These are phyloP conservation scores for Cynanchum wilfordii DNA, from an alignment of 257 asterid genomes.

Conservation along the genomic window DNA sequence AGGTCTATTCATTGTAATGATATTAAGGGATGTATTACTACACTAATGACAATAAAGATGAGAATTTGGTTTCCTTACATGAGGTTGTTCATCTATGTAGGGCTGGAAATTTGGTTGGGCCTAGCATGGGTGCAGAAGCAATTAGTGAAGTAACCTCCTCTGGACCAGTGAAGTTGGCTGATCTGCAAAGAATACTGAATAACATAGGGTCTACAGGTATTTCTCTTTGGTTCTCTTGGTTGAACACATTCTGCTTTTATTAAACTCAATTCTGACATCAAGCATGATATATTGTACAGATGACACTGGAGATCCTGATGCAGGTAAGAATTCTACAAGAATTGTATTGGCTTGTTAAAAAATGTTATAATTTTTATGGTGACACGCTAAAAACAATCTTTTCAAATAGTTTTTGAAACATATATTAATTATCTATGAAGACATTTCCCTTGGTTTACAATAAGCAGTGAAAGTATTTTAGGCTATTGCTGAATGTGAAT, in stretches of 20 bases:
- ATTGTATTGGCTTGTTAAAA: background rate
- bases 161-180: conserved; percentile 84
- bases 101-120: conserved; percentile 81
- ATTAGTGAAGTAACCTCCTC: conserved; percentile 81
- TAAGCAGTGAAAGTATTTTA: background rate
- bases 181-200: conserved; percentile 88
- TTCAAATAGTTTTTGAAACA: background rate
- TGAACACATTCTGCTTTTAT: conserved; percentile 13
- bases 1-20: background rate
- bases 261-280: conserved; percentile 18
- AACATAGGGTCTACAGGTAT: conserved; percentile 78
- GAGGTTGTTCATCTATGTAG: conserved; percentile 26
- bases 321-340: conserved; percentile 46
- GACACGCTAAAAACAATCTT: background rate
- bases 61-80: background rate
- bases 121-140: conserved; percentile 73
- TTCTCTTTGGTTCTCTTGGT: conserved; percentile 14
- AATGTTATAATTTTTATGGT: background rate
- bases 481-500: background rate
- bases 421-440: background rate
- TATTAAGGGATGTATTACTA: background rate
- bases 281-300: conserved; percentile 33
- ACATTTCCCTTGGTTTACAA: background rate
- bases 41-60: background rate
- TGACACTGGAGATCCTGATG: conserved; percentile 74